Conservation (phyloP, 2,329 filamentous ascomycete species). For the Coniochaeta sp. region DNA sequence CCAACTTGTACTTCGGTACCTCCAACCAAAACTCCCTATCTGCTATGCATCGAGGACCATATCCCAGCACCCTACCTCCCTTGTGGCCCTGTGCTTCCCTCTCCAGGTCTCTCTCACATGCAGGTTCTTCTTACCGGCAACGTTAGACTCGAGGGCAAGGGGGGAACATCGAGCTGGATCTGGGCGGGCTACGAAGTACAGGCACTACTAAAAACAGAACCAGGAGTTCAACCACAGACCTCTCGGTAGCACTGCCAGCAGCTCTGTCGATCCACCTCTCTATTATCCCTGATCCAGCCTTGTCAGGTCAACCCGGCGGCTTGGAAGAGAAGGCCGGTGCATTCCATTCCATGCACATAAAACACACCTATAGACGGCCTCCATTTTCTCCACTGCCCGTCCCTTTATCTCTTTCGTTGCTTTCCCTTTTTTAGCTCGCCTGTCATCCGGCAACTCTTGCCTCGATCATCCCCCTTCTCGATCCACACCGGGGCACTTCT, state of each 20-base stretch:
- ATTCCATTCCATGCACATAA: neutral
- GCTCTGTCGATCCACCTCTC: neutral
- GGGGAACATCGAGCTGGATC: neutral
- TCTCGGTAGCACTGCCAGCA: neutral
- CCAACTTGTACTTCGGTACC: too few relatives aligned
- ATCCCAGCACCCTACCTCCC: neutral
- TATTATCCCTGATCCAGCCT: neutral
- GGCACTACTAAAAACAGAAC: conserved; percentile 2
- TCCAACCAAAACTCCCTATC: neutral
- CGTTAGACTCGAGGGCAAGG: neutral
- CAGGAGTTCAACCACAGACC: neutral
- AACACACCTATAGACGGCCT: neutral
- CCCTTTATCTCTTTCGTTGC: conserved; percentile 1
- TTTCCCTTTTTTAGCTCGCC: neutral
- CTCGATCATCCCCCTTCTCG: neutral
- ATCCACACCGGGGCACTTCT: conserved; percentile 2
- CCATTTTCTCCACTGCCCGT: neutral
- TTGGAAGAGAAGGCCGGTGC: neutral
- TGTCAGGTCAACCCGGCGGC: neutral
- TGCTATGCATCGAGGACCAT: neutral
- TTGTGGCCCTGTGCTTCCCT: neutral
- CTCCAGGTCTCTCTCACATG: neutral
- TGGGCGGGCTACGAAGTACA: neutral
- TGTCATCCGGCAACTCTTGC: conserved; percentile 2
- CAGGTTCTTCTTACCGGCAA: neutral